phyloP scores from a whole-genome alignment of 2,329 filamentous ascomycete genomes.

The Trichoderma sp. region DNA sequence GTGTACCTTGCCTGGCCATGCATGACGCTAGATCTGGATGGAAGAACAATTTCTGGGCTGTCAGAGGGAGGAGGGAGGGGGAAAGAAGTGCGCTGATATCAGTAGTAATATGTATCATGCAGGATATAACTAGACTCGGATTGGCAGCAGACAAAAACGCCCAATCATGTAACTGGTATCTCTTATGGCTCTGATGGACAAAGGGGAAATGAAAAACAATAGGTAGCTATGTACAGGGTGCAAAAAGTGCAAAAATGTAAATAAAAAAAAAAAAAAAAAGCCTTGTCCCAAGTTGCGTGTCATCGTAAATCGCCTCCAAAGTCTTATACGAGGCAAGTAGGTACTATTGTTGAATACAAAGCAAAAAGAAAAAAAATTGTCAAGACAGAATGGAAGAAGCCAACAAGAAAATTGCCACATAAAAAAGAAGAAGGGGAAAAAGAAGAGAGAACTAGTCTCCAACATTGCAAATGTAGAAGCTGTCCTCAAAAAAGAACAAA shows the following conservation, averaged over 20 bases:
- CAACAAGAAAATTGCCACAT: background rate
- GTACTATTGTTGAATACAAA: background rate
- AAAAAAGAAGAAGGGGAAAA: background rate
- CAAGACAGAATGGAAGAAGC: background rate
- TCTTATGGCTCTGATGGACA: background rate
- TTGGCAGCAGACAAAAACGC: background rate
- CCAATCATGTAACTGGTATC: background rate
- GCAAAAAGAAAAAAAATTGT: background rate
- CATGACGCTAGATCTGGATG: background rate
- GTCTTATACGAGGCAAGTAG: background rate
- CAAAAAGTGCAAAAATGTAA: too few species aligned
- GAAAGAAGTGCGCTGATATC: background rate
- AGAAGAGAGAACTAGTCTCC: background rate
- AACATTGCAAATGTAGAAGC: background rate
- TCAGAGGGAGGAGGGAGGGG: too few species aligned
- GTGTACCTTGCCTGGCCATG: background rate
- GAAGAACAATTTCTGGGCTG: background rate
- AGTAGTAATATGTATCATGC: background rate
- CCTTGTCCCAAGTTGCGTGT: background rate
- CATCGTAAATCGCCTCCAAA: background rate
- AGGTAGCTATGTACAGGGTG: background rate
- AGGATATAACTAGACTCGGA: background rate
- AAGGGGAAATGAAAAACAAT: background rate
- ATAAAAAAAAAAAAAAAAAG: background rate
- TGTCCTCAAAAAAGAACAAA: background rate